Conservation (phyloP, 1,139 yeast species). For the Pichia norvegensis region DNA sequence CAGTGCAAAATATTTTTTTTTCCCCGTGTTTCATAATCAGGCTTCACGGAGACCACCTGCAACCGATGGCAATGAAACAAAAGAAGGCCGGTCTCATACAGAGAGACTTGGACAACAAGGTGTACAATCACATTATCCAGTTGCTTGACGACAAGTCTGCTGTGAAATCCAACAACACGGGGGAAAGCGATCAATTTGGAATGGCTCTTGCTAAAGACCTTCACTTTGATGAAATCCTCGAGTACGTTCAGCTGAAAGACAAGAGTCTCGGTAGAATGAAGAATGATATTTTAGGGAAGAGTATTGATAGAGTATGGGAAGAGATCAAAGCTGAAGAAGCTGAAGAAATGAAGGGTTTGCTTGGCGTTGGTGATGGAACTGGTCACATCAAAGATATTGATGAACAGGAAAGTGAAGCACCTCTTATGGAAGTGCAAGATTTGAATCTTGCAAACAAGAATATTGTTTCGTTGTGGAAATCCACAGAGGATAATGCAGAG, state of each 20-base stretch:
- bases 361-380: neutral
- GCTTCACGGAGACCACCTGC: too few species aligned
- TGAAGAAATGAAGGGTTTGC: slow-evolving; percentile 23
- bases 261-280: slow-evolving; percentile 62
- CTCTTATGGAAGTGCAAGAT: slow-evolving; percentile 53
- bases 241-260: slow-evolving; percentile 54
- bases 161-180: slow-evolving; percentile 17
- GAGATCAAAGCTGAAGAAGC: slow-evolving; percentile 27
- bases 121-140: slow-evolving; percentile 28
- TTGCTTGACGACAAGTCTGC: slow-evolving; percentile 27
- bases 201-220: slow-evolving; percentile 56
- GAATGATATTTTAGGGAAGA: slow-evolving; percentile 37
- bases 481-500: slow-evolving; percentile 8
- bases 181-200: slow-evolving; percentile 15
- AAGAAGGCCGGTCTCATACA: slow-evolving; percentile 22
- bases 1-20: too few species aligned
- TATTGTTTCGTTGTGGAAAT: slow-evolving; percentile 64
- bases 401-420: slow-evolving; percentile 27
- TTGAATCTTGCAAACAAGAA: slow-evolving; percentile 66
- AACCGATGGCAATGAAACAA: neutral
- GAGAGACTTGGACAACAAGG: slow-evolving; percentile 27
- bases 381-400: slow-evolving; percentile 27
- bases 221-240: slow-evolving; percentile 40
- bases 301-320: slow-evolving; percentile 35
- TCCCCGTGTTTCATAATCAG: neutral